Evolutionary conservation across 768 basidiomycete species (phyloP).

Genomic region (Termitomyces sp.): DNA sequence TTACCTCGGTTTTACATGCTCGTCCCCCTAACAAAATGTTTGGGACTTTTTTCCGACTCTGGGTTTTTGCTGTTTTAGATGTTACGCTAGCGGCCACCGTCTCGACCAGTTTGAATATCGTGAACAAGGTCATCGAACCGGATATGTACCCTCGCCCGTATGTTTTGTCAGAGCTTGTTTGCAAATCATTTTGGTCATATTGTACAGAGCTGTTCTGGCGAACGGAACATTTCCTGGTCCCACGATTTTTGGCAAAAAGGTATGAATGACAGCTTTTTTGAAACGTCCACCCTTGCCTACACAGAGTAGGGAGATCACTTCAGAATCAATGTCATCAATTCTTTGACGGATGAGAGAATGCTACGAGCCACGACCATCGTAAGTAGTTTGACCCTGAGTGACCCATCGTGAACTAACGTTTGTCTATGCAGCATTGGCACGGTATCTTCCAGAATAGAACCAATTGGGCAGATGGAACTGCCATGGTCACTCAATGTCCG

Average conservation of each 20-base stretch:
- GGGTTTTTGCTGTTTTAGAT: not conserved
- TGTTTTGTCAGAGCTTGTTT: not conserved
- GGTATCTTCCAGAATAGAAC: constrained; percentile 1
- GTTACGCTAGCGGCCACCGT: not conserved
- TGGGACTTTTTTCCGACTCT: not conserved
- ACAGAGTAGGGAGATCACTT: not conserved
- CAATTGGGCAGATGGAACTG: not conserved
- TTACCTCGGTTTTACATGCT: no score
- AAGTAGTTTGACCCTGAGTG: not conserved
- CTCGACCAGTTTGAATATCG: not conserved
- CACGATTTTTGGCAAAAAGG: not conserved
- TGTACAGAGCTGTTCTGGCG: not conserved
- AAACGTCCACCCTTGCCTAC: not conserved
- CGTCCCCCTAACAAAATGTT: not conserved
- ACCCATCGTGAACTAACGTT: not conserved
- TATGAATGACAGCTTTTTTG: not conserved
- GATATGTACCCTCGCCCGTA: not conserved
- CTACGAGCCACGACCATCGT: not conserved
- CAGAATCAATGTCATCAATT: not conserved
- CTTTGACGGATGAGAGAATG: not conserved
- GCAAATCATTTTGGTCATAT: not conserved
- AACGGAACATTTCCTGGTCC: constrained; percentile 1
- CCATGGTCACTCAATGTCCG: constrained; percentile 2
- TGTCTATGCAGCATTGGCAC: not conserved
- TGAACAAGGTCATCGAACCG: not conserved